A percentile compares a stretch with the other conserved stretches of the same genome.
phyloP scores from a whole-genome alignment of 108 stramenopile genomes.

The Pseudonitzschia pungens region DNA sequence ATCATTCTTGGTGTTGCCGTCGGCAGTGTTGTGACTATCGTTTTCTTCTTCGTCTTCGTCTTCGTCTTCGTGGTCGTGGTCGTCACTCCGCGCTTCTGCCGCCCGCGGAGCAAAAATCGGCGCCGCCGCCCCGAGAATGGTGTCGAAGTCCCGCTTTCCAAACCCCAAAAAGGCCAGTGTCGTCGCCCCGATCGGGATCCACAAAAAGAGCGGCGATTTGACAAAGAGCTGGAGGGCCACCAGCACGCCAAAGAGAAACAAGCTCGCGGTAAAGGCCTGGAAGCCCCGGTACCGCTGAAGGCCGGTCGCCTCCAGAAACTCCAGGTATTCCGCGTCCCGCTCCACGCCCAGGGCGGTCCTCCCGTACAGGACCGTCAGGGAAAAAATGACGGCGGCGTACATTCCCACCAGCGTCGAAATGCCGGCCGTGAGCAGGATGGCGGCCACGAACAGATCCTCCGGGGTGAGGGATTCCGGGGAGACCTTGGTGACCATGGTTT shows the following conservation, averaged over 20 bases:
- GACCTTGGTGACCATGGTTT: too few species aligned
- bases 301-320: slow-evolving; percentile 5
- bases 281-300: slow-evolving; percentile 10
- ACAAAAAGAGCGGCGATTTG: neutral
- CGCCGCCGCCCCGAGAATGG: neutral
- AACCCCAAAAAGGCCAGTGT: neutral
- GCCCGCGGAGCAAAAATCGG: neutral
- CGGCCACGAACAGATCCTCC: neutral
- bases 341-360: slow-evolving; percentile 30
- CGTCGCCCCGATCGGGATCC: neutral
- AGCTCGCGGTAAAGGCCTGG: neutral
- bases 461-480: neutral
- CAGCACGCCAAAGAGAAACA: slow-evolving; percentile 13
- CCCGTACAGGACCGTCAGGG: slow-evolving; percentile 20
- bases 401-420: slow-evolving; percentile 14
- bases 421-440: neutral
- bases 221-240: neutral
- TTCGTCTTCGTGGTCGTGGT: neutral
- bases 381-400: slow-evolving; percentile 31
- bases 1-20: too few species aligned
- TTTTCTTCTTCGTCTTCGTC: neutral
- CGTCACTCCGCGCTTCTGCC: neutral
- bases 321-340: neutral
- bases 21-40: too few species aligned
- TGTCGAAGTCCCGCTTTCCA: neutral